These are phyloP conservation scores for Cicer pinnatifidum DNA, from an alignment of 306 rosid genomes.

Conservation along the genomic window DNA sequence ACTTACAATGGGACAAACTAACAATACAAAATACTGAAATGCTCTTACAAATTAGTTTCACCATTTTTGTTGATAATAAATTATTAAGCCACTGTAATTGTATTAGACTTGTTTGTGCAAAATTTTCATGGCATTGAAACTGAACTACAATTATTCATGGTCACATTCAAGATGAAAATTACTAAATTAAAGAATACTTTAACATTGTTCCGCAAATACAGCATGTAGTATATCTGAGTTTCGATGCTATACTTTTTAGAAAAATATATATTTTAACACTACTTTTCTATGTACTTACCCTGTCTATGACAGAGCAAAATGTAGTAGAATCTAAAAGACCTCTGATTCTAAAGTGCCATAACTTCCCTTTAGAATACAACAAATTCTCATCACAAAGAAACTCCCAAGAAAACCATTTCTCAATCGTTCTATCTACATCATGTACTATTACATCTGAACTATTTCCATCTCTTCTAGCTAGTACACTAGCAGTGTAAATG, in stretches of 20 bases:
- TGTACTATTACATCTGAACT: constrained; percentile 71
- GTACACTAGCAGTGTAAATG: constrained; percentile 70
- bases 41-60: too few species aligned
- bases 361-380: constrained; percentile 71
- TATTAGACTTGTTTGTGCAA: background rate
- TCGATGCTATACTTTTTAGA: too few species aligned
- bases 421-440: constrained; percentile 74
- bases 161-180: constrained; percentile 4
- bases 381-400: constrained; percentile 87
- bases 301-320: constrained; percentile 58
- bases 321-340: constrained; percentile 55
- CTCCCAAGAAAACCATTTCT: constrained; percentile 97
- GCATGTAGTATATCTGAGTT: too few species aligned
- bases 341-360: constrained; percentile 82
- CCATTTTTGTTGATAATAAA: too few species aligned
- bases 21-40: too few species aligned
- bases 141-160: constrained; percentile 1
- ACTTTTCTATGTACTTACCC: constrained; percentile 43
- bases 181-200: constrained; percentile 26
- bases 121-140: background rate
- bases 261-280: too few species aligned
- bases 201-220: background rate
- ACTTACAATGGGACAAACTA: too few species aligned
- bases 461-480: constrained; percentile 69
- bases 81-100: background rate